Evolutionary conservation across 208 protist genomes (phyloP).

Genomic region (Acanthamoeba divionensis): DNA sequence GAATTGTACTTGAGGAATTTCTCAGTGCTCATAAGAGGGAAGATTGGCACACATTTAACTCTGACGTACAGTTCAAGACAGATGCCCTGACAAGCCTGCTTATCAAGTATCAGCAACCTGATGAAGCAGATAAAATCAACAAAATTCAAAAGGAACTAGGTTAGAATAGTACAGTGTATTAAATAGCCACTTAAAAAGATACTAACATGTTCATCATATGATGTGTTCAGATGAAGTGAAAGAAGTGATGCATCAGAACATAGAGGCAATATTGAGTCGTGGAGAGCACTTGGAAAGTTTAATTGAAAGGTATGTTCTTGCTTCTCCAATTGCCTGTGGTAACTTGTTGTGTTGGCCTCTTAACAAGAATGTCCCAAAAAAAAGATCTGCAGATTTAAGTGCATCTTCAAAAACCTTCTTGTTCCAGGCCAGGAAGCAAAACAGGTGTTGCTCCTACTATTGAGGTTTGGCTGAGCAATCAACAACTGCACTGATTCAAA

Average conservation of each 20-base stretch:
- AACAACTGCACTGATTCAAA: no score
- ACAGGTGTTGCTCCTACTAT: slow-evolving; percentile 46
- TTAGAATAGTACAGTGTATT: not conserved
- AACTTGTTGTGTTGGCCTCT: no score
- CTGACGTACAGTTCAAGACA: not conserved
- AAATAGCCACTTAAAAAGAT: not conserved
- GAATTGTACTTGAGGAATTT: not conserved
- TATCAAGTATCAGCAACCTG: slow-evolving; percentile 45
- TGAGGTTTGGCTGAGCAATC: no score
- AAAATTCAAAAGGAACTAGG: slow-evolving; percentile 55
- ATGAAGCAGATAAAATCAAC: slow-evolving; percentile 26
- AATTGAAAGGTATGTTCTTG: no score
- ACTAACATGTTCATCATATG: not conserved
- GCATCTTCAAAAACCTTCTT: slow-evolving; percentile 52
- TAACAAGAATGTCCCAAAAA: no score
- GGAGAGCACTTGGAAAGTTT: slow-evolving; percentile 57
- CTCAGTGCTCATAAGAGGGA: no score
- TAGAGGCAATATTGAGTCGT: slow-evolving; percentile 47
- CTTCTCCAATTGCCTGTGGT: no score
- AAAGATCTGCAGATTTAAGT: slow-evolving; percentile 49
- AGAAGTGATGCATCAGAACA: slow-evolving; percentile 48
- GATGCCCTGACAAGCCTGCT: not conserved
- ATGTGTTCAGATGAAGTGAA: slow-evolving; percentile 43
- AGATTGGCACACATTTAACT: not conserved
- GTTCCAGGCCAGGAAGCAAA: slow-evolving; percentile 58